Evolutionary conservation across 2,329 filamentous ascomycete genomes (phyloP).

Genomic region (Sphaerulina musiva): DNA sequence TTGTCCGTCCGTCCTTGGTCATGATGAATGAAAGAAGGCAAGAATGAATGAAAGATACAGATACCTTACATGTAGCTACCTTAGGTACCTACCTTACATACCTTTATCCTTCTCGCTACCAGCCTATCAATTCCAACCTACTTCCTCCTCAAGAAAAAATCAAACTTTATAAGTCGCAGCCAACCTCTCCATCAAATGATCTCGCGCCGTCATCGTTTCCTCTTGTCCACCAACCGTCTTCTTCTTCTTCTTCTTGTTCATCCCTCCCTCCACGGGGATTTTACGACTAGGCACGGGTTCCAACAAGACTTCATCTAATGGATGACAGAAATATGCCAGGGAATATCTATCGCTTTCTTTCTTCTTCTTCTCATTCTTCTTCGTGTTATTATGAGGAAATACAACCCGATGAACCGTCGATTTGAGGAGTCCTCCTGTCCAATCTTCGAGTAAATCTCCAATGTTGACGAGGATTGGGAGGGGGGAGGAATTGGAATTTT

Average conservation of each 20-base stretch:
- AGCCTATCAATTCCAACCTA: too few species aligned
- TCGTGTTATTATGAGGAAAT: conserved; percentile 45
- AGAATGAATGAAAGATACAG: too few species aligned
- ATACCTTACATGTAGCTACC: too few species aligned
- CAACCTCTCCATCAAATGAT: conserved; percentile 53
- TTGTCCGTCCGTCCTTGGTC: too few species aligned
- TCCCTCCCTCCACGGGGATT: conserved; percentile 32
- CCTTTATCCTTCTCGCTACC: too few species aligned
- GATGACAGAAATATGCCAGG: conserved; percentile 56
- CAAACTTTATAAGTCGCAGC: conserved; percentile 51
- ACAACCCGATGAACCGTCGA: conserved; percentile 86
- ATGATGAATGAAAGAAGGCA: too few species aligned
- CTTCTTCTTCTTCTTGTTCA: conserved; percentile 39
- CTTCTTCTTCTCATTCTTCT: neutral
- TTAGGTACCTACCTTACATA: too few species aligned
- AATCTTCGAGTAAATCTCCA: conserved; percentile 70
- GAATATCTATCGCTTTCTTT: conserved; percentile 29
- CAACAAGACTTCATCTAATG: conserved; percentile 49
- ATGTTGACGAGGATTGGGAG: conserved; percentile 64
- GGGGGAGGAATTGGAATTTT: conserved; percentile 33
- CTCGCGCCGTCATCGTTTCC: conserved; percentile 51
- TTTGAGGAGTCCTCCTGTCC: conserved; percentile 82
- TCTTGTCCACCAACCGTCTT: conserved; percentile 44
- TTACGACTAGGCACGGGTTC: conserved; percentile 50
- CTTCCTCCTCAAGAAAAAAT: too few species aligned